Evolutionary conservation across 345 rosid genomes (phyloP), one percentile per base, ranked within the genome.

Genomic region (Salix exigua): DNA sequence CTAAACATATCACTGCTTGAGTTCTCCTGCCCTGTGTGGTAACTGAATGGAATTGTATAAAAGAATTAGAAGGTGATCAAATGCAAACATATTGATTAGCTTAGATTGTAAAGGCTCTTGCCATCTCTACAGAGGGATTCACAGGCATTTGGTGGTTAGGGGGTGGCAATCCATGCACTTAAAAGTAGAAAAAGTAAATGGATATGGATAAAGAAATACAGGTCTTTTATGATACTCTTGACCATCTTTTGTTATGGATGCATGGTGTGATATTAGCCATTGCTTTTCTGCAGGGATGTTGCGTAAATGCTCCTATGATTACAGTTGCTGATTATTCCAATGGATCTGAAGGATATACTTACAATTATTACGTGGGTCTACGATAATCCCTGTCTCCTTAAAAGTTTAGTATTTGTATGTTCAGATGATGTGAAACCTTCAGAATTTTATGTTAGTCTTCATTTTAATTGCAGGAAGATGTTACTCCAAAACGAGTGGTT

Each of bases 251-350:
- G 9, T 30, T 26, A 30, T 19, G 19, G 17, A 58, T 48, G n/a
- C 63, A 42, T 37, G 64, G 16, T 66, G 75, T 74, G 73, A 66
- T 71, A 38, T 30, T 42, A 19, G 66, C 67, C 70, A 55, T 73
- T 81, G 33, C 25, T 35, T 78, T 83, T 35, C 74, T 84, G 82
- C 91, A 96, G 98, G 98, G 97, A 83, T 89, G 97, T 79, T 96
- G 98, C 73, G 99, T 94, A 50, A 96, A 96, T 77, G 98, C 99
- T 71, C 99, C 97, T 50, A 96, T 96, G 99, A 96, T 96, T 81
- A 92, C 97, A 1, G 98, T 96, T 73, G 98, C 93, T 6, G 97
- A 96, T 86, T 96, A 92, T 77, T 91, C 96, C 51, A 92, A 88
- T 75, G 97, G 98, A 79, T 96, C 97, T 13, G 96, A 92, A 84